Evolutionary conservation across 2,329 filamentous ascomycete species (phyloP).

Genomic region (Calonectria pseudoturangicola): DNA sequence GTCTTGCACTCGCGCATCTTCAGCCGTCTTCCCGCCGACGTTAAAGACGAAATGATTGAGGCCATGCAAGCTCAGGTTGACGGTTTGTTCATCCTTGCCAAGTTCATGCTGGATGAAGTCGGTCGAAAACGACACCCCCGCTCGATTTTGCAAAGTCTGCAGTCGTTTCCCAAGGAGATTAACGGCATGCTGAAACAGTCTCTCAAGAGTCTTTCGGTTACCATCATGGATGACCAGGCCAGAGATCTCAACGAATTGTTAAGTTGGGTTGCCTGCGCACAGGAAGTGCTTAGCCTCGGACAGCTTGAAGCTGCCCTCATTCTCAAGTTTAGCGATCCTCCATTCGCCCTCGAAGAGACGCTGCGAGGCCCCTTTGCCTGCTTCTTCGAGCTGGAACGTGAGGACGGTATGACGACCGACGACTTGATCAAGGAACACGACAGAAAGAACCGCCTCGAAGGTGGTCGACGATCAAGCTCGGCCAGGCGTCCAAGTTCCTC

Average conservation of each 20-base stretch:
- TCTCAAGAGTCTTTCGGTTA: slow-evolving; percentile 63
- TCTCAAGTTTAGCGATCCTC: slow-evolving; percentile 64
- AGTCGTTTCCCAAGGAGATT: slow-evolving; percentile 65
- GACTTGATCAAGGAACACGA: slow-evolving; percentile 64
- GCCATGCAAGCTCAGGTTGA: slow-evolving; percentile 65
- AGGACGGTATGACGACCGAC: slow-evolving; percentile 65
- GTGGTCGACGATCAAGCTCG: slow-evolving; percentile 49
- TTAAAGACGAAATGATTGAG: slow-evolving; percentile 62
- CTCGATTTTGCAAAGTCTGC: slow-evolving; percentile 66
- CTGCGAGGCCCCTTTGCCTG: slow-evolving; percentile 66
- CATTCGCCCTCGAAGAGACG: slow-evolving; percentile 64
- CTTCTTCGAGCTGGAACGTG: slow-evolving; percentile 67
- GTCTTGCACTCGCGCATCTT: slow-evolving; percentile 63
- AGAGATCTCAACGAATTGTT: slow-evolving; percentile 68
- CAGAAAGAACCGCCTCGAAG: slow-evolving; percentile 52
- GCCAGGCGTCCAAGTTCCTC: slow-evolving; percentile 47
- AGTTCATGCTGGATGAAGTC: slow-evolving; percentile 70
- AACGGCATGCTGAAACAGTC: slow-evolving; percentile 66
- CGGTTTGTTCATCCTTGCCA: slow-evolving; percentile 69
- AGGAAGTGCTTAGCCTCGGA: slow-evolving; percentile 65
- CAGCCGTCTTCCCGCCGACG: slow-evolving; percentile 55
- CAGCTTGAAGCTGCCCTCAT: slow-evolving; percentile 66
- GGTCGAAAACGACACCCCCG: slow-evolving; percentile 66
- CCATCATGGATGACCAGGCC: slow-evolving; percentile 62
- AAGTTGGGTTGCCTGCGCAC: slow-evolving; percentile 67